Base-by-base conservation (phyloP, 169 alveolate genomes). In the Plasmodium fragile region DNA sequence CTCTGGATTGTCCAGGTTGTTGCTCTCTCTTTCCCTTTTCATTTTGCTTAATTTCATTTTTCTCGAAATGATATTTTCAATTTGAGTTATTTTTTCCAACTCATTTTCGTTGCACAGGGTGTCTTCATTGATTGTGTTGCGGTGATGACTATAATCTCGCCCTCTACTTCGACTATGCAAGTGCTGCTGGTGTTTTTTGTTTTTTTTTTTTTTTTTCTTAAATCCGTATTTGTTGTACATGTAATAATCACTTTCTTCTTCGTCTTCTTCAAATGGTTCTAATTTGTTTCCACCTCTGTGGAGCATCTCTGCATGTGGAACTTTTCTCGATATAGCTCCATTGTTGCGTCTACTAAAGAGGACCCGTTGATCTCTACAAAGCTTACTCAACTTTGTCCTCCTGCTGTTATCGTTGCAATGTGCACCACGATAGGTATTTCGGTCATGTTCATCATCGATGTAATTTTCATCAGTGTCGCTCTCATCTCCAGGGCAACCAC, bases 41-140 rank as follows among this genome's bases (percentile, higher is more conserved):
- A 82, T 32, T 73, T 84, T 69, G 59, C 43, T 72, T 32, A 73
- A 41, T n/a, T 36, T 84, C 43, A 84, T 84, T 77, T 84, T 84
- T 72, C 69, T 73, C 41, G 85, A 84, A 45, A 84, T 73, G 39
- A 84, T 84, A 75, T 73, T 84, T 75, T 84, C 85, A 73, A 84
- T 84, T 84, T 84, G 83, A 0, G 83, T 25, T 49, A 84, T 84
- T 84, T 84, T 84, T 53, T 73, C 79, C 7, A 84, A n/a, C 7
- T 84, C 93, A 25, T 41, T 84, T 84, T 84, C 7, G 32, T 79
- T 79, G 36, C 85, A 79, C n/a, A 79, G 85, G 32, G 59, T 59
- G 16, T 59, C 75, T 59, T 59, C 75, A 59, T 59, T 59, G 36
- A 18, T 34, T 1, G 75, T 59, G 22, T 5, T 45, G n/a, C 75